Evolutionary conservation across 805 yeast genomes (phyloP).

Genomic region (Metschnikowia shivogae): DNA sequence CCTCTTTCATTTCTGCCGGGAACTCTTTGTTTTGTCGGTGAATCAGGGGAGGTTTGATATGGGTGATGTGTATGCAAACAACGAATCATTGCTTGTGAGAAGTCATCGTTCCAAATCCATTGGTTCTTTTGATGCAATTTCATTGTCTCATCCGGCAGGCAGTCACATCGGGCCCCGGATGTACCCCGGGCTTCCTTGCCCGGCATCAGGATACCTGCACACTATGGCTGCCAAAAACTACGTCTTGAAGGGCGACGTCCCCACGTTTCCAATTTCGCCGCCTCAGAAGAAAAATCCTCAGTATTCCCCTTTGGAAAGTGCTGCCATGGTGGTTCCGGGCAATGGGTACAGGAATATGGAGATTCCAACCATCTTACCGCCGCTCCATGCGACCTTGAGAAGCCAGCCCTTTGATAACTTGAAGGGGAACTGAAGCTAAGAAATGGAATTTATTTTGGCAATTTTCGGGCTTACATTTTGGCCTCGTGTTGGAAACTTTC

Average conservation of each 20-base stretch:
- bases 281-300: not conserved
- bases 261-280: not conserved
- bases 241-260: not conserved
- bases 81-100: slow-evolving; percentile 8
- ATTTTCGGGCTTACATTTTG: not conserved
- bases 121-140: slow-evolving; percentile 4
- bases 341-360: not conserved
- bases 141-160: not conserved
- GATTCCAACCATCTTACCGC: slow-evolving; percentile 2
- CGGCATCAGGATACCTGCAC: not conserved
- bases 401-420: not conserved
- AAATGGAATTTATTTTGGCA: too few relatives aligned
- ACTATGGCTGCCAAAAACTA: not conserved
- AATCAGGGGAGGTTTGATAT: slow-evolving; percentile 7
- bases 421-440: not conserved
- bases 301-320: not conserved
- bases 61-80: slow-evolving; percentile 5
- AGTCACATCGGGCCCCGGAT: not conserved
- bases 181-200: not conserved
- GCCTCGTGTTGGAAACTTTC: slow-evolving; percentile 16
- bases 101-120: slow-evolving; percentile 9
- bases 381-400: not conserved
- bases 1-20: slow-evolving; percentile 14
- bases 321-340: not conserved
- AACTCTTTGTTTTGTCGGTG: slow-evolving; percentile 10